Base-by-base conservation (phyloP, 345 rosid species). In the Rhodomyrtus tomentosa region DNA sequence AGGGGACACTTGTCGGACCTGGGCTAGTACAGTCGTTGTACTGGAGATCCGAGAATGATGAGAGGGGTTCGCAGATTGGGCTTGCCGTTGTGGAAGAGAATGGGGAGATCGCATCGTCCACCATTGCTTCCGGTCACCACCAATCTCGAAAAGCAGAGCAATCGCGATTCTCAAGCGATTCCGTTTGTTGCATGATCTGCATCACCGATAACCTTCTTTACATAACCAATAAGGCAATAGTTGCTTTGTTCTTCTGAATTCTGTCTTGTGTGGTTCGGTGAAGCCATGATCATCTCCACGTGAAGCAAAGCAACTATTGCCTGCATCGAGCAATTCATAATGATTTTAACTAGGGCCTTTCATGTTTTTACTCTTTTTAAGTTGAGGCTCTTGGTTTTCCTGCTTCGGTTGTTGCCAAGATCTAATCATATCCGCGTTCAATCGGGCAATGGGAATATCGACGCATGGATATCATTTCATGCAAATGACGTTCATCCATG, bases 71-170 rank as follows among this genome's bases (percentile, higher is more conserved):
- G n/a, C n/a, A n/a, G n/a, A n/a, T n/a, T n/a, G n/a, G 80, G 84
- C 80, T 83, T 59, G 36, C 80, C 80, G 45, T 27, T 20, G 68
- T 40, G 73, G 68, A 24, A 5, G 21, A 82, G 73, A 22, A 55
- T 50, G 50, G 51, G 84, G 48, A 59, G 68, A 50, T 81, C 83
- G 51, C 59, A 40, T 88, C 87, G n/a, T 72, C 88, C 83, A 3
- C 83, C 82, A 48, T 74, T 42, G 8, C 55, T 52, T 24, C n/a
- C 18, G 27, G 16, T n/a, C 24, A 32, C 24, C 16, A 40, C 15
- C 36, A 24, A n/a, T n/a, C 14, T 24, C 5, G 22, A 18, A 10
- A 22, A n/a, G 83, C 40, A 50, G n/a, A 6, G 21, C 6, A 8
- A 15, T 24, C 22, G 22, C 40, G 48, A 5, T 18, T 74, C 49